Evolutionary conservation across 2,329 filamentous ascomycete genomes (phyloP).

Genomic region (Pseudogymnoascus verrucosus): DNA sequence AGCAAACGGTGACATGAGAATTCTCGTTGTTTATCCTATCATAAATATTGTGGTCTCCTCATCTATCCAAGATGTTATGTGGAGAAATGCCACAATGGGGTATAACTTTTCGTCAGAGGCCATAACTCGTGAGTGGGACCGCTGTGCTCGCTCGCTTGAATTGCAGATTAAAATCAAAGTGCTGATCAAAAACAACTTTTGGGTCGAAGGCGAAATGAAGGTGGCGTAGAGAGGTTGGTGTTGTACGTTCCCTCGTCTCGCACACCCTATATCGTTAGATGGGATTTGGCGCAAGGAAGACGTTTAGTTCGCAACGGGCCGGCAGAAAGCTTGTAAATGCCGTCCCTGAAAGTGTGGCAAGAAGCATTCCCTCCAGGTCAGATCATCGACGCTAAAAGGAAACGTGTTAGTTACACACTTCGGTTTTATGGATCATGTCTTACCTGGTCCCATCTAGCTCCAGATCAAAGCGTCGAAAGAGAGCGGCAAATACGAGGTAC

Average conservation of each 20-base stretch:
- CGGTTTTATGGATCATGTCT: not conserved
- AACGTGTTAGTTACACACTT: not conserved
- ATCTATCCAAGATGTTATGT: not conserved
- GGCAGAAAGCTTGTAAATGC: constrained; percentile 21
- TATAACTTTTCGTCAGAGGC: not conserved
- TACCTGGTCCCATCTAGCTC: constrained; percentile 23
- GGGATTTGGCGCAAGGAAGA: not conserved
- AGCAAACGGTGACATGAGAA: not conserved
- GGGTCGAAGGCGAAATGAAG: not conserved
- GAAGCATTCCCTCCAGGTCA: constrained; percentile 26
- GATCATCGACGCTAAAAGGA: constrained; percentile 17
- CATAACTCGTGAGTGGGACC: not conserved
- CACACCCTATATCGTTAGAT: not conserved
- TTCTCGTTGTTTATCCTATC: not conserved
- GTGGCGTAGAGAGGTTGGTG: not conserved
- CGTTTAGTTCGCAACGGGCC: constrained; percentile 9
- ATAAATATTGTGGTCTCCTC: not conserved
- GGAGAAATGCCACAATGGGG: not conserved
- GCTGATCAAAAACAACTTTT: not conserved
- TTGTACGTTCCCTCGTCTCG: not conserved
- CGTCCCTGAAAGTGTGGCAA: constrained; percentile 17
- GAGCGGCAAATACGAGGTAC: constrained; percentile 25
- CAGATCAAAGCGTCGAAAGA: constrained; percentile 27
- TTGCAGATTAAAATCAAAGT: not conserved
- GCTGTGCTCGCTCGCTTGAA: not conserved